A percentile compares a stretch with the other conserved stretches of the same genome.
Conservation (phyloP, 352 stramenopile genomes). For the Peronosclerospora sorghi region DNA sequence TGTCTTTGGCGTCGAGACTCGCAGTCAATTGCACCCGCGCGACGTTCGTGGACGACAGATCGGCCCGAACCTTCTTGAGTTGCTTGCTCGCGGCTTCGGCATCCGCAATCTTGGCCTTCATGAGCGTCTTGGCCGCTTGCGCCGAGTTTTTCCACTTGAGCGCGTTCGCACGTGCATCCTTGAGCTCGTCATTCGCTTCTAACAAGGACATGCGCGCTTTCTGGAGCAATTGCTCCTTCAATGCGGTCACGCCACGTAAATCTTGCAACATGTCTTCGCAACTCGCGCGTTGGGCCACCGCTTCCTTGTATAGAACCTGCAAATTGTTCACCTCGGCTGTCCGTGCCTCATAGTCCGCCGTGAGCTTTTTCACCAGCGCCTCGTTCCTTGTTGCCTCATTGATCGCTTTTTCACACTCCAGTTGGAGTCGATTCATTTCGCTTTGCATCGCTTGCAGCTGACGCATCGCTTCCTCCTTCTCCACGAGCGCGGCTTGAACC, state of each 20-base stretch:
- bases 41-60: constrained; percentile 31
- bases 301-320: constrained; percentile 25
- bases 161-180: constrained; percentile 46
- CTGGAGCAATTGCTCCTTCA: constrained; percentile 59
- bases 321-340: constrained; percentile 26
- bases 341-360: constrained; percentile 19
- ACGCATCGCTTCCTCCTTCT: constrained; percentile 29
- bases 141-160: constrained; percentile 69
- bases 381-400: constrained; percentile 20
- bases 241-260: constrained; percentile 23
- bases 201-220: constrained; percentile 57
- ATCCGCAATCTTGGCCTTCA: constrained; percentile 58
- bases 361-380: constrained; percentile 27
- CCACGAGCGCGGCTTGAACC: constrained; percentile 12
- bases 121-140: constrained; percentile 41
- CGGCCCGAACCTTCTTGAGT: constrained; percentile 34
- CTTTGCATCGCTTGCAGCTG: constrained; percentile 41
- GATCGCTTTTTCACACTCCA: constrained; percentile 25
- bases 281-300: constrained; percentile 16
- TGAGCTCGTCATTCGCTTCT: constrained; percentile 65
- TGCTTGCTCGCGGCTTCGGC: constrained; percentile 58
- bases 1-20: constrained; percentile 56
- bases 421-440: constrained; percentile 32
- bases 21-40: constrained; percentile 39
- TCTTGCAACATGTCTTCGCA: constrained; percentile 30